Evolutionary conservation across 257 asterid species (phyloP).

Genomic region (Orobanche coerulescens): DNA sequence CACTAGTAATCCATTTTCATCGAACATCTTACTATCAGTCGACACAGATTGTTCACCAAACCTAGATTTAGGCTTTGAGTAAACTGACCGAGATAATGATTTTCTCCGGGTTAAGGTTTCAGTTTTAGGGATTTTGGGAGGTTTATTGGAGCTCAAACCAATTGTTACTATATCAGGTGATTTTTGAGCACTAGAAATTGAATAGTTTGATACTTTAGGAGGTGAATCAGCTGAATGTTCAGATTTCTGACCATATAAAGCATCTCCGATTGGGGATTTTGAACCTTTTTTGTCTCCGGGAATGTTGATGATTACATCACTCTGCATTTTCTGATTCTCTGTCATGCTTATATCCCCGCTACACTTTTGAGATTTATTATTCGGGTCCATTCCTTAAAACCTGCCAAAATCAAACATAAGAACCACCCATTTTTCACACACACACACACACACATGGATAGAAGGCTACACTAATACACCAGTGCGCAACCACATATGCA

Average conservation of each 20-base stretch:
- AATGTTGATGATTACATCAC: slow-evolving; percentile 45
- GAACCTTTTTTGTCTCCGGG: slow-evolving; percentile 42
- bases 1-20: slow-evolving; percentile 17
- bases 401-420: slow-evolving; percentile 20
- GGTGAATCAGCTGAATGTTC: slow-evolving; percentile 36
- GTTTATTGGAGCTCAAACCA: slow-evolving; percentile 55
- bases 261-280: slow-evolving; percentile 24
- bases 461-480: neutral
- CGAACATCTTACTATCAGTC: slow-evolving; percentile 40
- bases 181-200: slow-evolving; percentile 31
- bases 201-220: slow-evolving; percentile 31
- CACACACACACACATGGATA: neutral
- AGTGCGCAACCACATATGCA: neutral
- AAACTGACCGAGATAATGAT: slow-evolving; percentile 54
- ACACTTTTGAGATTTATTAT: slow-evolving; percentile 22
- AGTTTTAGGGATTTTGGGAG: slow-evolving; percentile 57
- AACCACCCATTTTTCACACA: neutral
- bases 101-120: slow-evolving; percentile 51
- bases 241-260: slow-evolving; percentile 27
- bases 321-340: slow-evolving; percentile 40
- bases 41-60: slow-evolving; percentile 70
- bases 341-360: slow-evolving; percentile 47
- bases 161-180: slow-evolving; percentile 41
- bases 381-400: slow-evolving; percentile 32
- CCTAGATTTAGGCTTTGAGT: slow-evolving; percentile 80